Evolutionary conservation across 345 rosid genomes (phyloP), one percentile per base, ranked within the genome.

Genomic region (Populus tremula): DNA sequence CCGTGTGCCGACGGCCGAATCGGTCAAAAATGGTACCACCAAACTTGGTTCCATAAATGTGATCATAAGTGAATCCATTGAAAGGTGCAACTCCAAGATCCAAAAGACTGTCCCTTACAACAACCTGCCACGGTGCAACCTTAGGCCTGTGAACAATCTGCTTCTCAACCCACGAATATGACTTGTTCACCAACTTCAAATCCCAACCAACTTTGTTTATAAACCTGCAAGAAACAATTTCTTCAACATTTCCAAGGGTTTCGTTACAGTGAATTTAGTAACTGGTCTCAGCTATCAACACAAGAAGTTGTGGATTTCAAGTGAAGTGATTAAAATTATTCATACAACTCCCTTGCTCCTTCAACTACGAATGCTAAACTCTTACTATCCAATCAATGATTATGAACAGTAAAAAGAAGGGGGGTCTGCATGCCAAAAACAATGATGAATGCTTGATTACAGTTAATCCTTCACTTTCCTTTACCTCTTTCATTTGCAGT

Each of bases 11-110:
- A 73, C 97, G 97, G 61, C 99, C 96, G 54, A 89, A 91, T 54
- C 88, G 84, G 75, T 96, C 99, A 59, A 91, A 96, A 67, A 88
- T 94, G 62, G 98, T 96, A 17, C 99, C 99, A 5, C 99, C 97
- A 76, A 94, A 78, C 82, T 96, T 96, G 82, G 99, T 96, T 69
- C 99, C 99, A 70, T 88, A 81, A 8, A 92, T 67, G 73, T 96
- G 99, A 50, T 96, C 97, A 67, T 88, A 96, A 20, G 98, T 96
- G 83, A 88, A 91, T 12, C 99, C 99, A 81, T 96, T 94, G 78
- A 84, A 94, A 72, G 99, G 99, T 61, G 90, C 84, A 33, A 96
- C 87, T 54, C 97, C 99, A 72, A 83, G 85, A 70, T 91, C 97
- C 79, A 96, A 67, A 56, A 96, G 94, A 77, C 99, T 77, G 71